phyloP scores from a whole-genome alignment of 2,329 filamentous ascomycete species.

The Sporothrix sp. region DNA sequence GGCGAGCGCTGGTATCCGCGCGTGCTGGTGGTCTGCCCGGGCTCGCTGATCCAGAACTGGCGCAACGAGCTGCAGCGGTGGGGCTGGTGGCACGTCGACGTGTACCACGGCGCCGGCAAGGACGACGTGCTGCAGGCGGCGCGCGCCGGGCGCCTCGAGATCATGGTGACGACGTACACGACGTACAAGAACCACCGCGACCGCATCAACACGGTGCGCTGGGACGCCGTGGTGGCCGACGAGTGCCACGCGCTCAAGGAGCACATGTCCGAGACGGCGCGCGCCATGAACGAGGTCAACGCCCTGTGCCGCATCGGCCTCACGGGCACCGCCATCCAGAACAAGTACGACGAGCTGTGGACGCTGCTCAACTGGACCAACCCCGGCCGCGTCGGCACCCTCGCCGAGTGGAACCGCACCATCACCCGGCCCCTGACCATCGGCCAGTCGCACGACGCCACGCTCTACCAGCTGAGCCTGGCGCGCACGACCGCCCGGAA shows the following conservation, averaged over 20 bases:
- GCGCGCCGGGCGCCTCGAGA: constrained; percentile 65
- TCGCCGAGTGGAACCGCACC: constrained; percentile 65
- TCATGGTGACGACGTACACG: constrained; percentile 88
- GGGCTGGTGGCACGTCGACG: constrained; percentile 90
- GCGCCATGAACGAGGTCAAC: constrained; percentile 84
- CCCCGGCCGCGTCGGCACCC: constrained; percentile 57
- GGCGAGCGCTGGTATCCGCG: constrained; percentile 59
- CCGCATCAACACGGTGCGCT: constrained; percentile 70
- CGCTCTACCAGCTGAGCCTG: constrained; percentile 66
- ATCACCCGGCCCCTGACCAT: constrained; percentile 73
- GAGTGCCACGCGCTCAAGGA: constrained; percentile 91
- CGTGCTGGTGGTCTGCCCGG: constrained; percentile 79
- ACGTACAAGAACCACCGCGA: constrained; percentile 75
- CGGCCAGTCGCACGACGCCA: constrained; percentile 90
- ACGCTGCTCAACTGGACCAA: constrained; percentile 94
- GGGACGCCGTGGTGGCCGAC: constrained; percentile 92
- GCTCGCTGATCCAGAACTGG: constrained; percentile 86
- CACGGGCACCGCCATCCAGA: constrained; percentile 94
- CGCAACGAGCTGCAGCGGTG: constrained; percentile 73
- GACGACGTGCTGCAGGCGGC: constrained; percentile 65
- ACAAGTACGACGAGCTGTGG: constrained; percentile 96
- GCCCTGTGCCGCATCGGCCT: constrained; percentile 85
- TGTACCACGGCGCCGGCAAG: constrained; percentile 63
- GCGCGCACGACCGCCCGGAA: constrained; percentile 75
- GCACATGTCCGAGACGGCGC: constrained; percentile 62